Evolutionary conservation across 2,329 filamentous ascomycete species (phyloP), one percentile per base, ranked within the genome.

Genomic region (Phyllosticta citriasiana): DNA sequence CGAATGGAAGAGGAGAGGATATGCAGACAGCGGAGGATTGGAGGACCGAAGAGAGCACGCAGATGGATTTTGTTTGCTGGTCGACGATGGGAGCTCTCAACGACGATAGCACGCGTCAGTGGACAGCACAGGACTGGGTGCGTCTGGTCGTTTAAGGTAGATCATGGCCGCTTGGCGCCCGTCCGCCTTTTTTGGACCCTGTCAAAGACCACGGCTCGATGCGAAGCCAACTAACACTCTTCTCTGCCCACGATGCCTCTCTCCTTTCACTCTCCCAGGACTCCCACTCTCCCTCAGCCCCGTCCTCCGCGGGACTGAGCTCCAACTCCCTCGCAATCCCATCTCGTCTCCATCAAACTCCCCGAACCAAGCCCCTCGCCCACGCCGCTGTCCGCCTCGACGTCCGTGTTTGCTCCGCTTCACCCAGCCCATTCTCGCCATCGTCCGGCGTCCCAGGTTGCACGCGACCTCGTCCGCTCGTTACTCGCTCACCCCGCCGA

Each of bases 221-320:
- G 59, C 59, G 53, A 57, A 60, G 56, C 53, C 53, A 54, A 61
- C 59, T 61, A 61, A 61, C 54, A 57, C 59, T 40, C 33, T 40
- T 40, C 33, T 40, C 33, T 61, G 53, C 59, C 59, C 59, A 74
- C 71, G 71, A 74, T 73, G 71, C 67, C 66, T 67, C 64, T 66
- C 70, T 68, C 69, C 71, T 71, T 70, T 68, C 67, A 69, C 70
- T 71, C 73, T 68, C 68, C 65, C 70, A 77, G 75, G 75, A 72
- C 73, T 67, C 67, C 72, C 70, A 69, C 74, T 67, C 72, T 71
- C 73, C 74, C 75, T 75, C 77, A 77, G 75, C 74, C 75, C 74
- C 75, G 76, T 76, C 75, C 73, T 72, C 76, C 77, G 73, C 75
- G 76, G 76, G 76, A 77, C 73, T 79, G 78, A 80, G 71, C 69